phyloP scores from a whole-genome alignment of 805 yeast species.

The Candida nanaspora region DNA sequence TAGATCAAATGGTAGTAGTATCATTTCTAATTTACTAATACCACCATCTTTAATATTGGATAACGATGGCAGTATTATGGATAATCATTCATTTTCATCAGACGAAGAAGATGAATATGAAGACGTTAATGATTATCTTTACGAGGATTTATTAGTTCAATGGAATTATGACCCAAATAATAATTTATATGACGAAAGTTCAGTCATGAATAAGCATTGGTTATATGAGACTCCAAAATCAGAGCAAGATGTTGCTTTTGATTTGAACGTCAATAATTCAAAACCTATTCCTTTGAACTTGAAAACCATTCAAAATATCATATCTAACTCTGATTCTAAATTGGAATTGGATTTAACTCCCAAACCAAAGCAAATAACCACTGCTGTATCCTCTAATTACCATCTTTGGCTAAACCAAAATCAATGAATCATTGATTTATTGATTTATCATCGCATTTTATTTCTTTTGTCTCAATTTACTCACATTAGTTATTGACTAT shows the following conservation, averaged over 20 bases:
- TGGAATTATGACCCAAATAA: background rate
- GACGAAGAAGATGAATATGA: constrained; percentile 4
- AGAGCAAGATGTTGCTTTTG: background rate
- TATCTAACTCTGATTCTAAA: background rate
- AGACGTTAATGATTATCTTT: background rate
- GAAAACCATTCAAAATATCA: background rate
- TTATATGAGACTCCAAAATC: background rate
- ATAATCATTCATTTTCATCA: constrained; percentile 6
- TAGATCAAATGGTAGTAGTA: constrained; percentile 5
- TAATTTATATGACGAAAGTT: background rate
- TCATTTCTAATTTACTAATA: constrained; percentile 5
- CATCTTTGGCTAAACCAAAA: background rate
- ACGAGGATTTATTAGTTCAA: background rate
- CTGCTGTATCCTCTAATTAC: background rate
- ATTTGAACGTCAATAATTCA: too few species aligned
- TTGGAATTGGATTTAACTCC: too few species aligned
- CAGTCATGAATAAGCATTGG: background rate
- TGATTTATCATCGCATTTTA: background rate
- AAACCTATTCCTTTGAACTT: background rate
- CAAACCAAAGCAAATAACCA: background rate
- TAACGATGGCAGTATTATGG: constrained; percentile 1
- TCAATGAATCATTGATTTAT: background rate
- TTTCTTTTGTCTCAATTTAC: background rate
- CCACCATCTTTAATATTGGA: constrained; percentile 3
- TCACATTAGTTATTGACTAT: background rate